phyloP scores from a whole-genome alignment of 108 stramenopile species.

The Phaeodactylum tricornutum region DNA sequence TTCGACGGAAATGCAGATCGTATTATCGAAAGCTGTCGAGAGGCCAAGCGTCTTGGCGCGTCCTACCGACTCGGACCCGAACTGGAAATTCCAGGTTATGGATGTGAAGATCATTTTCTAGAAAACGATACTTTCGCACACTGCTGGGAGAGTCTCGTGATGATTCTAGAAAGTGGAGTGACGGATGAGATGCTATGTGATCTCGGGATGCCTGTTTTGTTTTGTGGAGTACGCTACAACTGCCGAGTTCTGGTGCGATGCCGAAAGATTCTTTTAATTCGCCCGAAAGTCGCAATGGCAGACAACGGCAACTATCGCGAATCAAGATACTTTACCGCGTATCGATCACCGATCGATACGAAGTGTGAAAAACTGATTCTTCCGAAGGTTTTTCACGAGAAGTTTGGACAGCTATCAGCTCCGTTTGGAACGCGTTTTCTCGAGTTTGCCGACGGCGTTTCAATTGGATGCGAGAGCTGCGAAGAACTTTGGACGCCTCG shows the following conservation, averaged over 20 bases:
- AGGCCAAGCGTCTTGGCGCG: slow-evolving; percentile 72
- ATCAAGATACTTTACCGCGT: slow-evolving; percentile 90
- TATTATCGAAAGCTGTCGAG: slow-evolving; percentile 61
- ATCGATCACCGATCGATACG: slow-evolving; percentile 9
- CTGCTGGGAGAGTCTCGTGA: slow-evolving; percentile 82
- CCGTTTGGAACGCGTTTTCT: slow-evolving; percentile 70
- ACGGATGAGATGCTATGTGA: slow-evolving; percentile 88
- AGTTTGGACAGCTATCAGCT: slow-evolving; percentile 40
- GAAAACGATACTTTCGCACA: slow-evolving; percentile 94
- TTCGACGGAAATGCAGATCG: slow-evolving; percentile 91
- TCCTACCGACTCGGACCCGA: slow-evolving; percentile 95
- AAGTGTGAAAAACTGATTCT: slow-evolving; percentile 24
- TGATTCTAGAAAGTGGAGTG: slow-evolving; percentile 58
- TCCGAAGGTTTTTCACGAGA: slow-evolving; percentile 21
- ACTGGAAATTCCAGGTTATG: slow-evolving; percentile 94
- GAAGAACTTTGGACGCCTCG: slow-evolving; percentile 96
- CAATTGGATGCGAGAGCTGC: slow-evolving; percentile 91
- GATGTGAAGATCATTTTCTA: slow-evolving; percentile 98
- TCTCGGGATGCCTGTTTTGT: slow-evolving; percentile 91
- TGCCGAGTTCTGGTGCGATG: slow-evolving; percentile 84
- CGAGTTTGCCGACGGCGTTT: slow-evolving; percentile 48
- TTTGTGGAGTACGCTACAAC: slow-evolving; percentile 86
- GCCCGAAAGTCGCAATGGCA: slow-evolving; percentile 82
- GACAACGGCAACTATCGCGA: slow-evolving; percentile 98
- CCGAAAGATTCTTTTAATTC: slow-evolving; percentile 71